Evolutionary conservation across 345 rosid genomes (phyloP).

Genomic region (Anacardium occidentale): DNA sequence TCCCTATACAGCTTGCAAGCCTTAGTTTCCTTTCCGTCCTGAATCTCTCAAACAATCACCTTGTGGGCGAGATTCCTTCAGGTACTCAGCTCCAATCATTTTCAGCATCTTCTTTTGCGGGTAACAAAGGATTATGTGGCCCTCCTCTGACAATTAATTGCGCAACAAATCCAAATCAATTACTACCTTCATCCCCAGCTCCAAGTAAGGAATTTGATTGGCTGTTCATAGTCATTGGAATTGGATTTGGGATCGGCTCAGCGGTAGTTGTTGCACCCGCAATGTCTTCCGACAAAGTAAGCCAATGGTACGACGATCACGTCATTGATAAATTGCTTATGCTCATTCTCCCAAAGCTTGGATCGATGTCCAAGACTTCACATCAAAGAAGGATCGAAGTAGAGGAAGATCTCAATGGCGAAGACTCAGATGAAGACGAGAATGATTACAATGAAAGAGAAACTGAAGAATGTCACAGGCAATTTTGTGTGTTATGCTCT

Average conservation of each 20-base stretch:
- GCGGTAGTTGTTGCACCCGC: conserved; percentile 41
- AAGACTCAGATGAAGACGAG: conserved; percentile 11
- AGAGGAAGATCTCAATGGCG: conserved; percentile 25
- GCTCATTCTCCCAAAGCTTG: conserved; percentile 44
- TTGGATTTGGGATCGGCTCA: conserved; percentile 57
- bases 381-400: conserved; percentile 30
- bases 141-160: background rate
- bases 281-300: conserved; percentile 33
- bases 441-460: conserved; percentile 11
- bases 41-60: conserved; percentile 37
- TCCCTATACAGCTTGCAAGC: conserved; percentile 26
- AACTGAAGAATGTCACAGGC: conserved; percentile 25
- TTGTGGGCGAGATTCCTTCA: conserved; percentile 28
- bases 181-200: background rate
- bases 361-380: conserved; percentile 36
- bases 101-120: conserved; percentile 14
- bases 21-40: conserved; percentile 33
- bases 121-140: conserved; percentile 37
- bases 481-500: conserved; percentile 64
- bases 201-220: conserved; percentile 32
- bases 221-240: conserved; percentile 42
- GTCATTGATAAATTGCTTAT: conserved; percentile 38
- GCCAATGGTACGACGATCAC: conserved; percentile 25
- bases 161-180: background rate
- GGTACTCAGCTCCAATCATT: conserved; percentile 32